phyloP scores from a whole-genome alignment of 495 filamentous ascomycete species.

The Penicillium herquei region DNA sequence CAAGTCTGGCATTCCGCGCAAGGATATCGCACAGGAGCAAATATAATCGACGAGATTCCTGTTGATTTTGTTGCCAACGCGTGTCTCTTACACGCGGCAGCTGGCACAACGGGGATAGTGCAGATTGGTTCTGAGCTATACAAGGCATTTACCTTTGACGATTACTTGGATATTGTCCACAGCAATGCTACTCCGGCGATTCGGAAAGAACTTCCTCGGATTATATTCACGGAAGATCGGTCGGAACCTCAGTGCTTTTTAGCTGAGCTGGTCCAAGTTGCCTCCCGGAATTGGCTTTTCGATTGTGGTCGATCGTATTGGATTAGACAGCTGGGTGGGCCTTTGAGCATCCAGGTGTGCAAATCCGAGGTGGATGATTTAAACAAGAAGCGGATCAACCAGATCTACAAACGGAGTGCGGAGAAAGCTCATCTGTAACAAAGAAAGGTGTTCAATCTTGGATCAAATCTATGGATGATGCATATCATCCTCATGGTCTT shows the following conservation, averaged over 20 bases:
- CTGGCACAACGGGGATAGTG: slow-evolving; percentile 33
- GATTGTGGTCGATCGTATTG: slow-evolving; percentile 39
- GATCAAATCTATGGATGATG: background rate
- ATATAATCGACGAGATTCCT: slow-evolving; percentile 40
- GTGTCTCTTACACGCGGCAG: slow-evolving; percentile 36
- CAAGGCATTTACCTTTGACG: slow-evolving; percentile 29
- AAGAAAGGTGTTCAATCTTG: background rate
- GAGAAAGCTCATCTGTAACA: slow-evolving; percentile 19
- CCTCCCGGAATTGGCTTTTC: slow-evolving; percentile 36
- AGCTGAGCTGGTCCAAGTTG: slow-evolving; percentile 35
- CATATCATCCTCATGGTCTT: no score
- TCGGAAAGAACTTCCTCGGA: slow-evolving; percentile 21
- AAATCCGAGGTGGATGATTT: slow-evolving; percentile 28
- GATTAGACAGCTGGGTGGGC: slow-evolving; percentile 32
- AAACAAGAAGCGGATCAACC: slow-evolving; percentile 21
- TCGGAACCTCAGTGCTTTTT: slow-evolving; percentile 30
- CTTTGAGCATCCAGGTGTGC: slow-evolving; percentile 29
- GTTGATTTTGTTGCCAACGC: slow-evolving; percentile 43
- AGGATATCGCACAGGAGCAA: slow-evolving; percentile 30
- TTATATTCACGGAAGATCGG: slow-evolving; percentile 31
- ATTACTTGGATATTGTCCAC: slow-evolving; percentile 20
- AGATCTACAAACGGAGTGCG: slow-evolving; percentile 16
- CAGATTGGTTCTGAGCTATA: slow-evolving; percentile 35
- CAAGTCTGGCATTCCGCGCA: slow-evolving; percentile 36
- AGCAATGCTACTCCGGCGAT: slow-evolving; percentile 21